Conservation (phyloP, 2,329 filamentous ascomycete species). For the Sporothrix brasiliensis region DNA sequence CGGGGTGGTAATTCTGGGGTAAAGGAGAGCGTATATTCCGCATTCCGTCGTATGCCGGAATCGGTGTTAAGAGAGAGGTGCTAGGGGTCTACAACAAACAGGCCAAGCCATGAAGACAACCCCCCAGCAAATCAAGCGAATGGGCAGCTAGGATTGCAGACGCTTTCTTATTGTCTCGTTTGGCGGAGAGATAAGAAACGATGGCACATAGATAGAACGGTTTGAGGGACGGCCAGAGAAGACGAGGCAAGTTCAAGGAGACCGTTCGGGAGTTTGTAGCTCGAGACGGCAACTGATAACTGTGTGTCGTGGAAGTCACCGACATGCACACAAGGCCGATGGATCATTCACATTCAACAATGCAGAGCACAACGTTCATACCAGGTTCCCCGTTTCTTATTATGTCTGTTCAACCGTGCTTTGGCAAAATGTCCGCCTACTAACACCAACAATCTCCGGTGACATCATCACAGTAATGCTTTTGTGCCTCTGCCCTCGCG, state of each 20-base stretch:
- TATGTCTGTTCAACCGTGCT: constrained; percentile 10
- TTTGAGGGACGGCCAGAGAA: too few relatives aligned
- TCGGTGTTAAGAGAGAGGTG: too few relatives aligned
- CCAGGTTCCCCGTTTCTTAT: neutral
- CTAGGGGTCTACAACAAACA: neutral
- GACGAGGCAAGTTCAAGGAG: too few relatives aligned
- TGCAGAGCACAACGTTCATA: too few relatives aligned
- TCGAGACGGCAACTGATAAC: too few relatives aligned
- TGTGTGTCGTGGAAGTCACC: neutral
- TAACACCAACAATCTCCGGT: neutral
- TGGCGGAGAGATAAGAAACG: neutral
- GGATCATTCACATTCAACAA: too few relatives aligned
- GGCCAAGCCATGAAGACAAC: neutral
- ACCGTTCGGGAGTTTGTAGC: too few relatives aligned
- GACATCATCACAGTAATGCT: neutral
- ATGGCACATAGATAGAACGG: too few relatives aligned
- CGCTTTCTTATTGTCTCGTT: too few relatives aligned
- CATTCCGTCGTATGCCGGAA: too few relatives aligned
- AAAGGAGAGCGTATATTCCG: neutral
- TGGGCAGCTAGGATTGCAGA: neutral
- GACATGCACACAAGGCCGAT: too few relatives aligned
- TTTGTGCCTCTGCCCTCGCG: neutral
- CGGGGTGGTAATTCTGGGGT: constrained; percentile 6
- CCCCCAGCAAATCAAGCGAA: constrained; percentile 17
- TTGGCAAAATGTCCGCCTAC: neutral